These are phyloP conservation scores for Coccomyxa subellipsoidea DNA, from an alignment of 163 green algal genomes.

Conservation along the genomic window DNA sequence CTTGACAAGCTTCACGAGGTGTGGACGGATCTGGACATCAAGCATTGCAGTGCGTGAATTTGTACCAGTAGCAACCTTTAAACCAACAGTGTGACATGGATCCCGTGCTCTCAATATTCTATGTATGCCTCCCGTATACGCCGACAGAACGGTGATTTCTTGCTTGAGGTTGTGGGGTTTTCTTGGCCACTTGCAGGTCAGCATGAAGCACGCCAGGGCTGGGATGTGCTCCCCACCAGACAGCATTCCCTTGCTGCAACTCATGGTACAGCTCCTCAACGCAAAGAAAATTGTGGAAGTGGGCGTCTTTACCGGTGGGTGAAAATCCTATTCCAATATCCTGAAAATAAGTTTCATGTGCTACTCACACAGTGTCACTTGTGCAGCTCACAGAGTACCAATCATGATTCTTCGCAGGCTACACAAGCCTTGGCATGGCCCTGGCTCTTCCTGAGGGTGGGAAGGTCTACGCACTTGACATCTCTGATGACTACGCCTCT, in stretches of 20 bases:
- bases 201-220: not conserved
- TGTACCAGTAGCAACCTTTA: not conserved
- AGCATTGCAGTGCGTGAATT: not conserved
- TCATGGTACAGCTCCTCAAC: constrained; percentile 1
- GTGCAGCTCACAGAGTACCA: not conserved
- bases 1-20: not conserved
- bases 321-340: not conserved
- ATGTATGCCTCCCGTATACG: not conserved
- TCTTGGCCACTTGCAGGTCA: not conserved
- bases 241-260: constrained; percentile 14
- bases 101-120: not conserved
- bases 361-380: not conserved
- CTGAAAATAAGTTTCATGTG: not conserved
- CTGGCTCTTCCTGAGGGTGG: constrained; percentile 11
- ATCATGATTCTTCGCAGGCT: not conserved
- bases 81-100: not conserved
- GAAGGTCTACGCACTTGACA: constrained; percentile 5
- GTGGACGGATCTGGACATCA: not conserved
- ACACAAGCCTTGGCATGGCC: constrained; percentile 11
- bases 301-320: constrained; percentile 11
- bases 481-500: not conserved
- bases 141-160: not conserved
- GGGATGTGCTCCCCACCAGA: constrained; percentile 13
- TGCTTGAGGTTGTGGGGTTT: not conserved
- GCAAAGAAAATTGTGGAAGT: constrained; percentile 14